Percentiles rank a stretch among this genome's conserved stretches.
phyloP scores from a whole-genome alignment of 169 alveolate species.

The Condylostoma magnum region DNA sequence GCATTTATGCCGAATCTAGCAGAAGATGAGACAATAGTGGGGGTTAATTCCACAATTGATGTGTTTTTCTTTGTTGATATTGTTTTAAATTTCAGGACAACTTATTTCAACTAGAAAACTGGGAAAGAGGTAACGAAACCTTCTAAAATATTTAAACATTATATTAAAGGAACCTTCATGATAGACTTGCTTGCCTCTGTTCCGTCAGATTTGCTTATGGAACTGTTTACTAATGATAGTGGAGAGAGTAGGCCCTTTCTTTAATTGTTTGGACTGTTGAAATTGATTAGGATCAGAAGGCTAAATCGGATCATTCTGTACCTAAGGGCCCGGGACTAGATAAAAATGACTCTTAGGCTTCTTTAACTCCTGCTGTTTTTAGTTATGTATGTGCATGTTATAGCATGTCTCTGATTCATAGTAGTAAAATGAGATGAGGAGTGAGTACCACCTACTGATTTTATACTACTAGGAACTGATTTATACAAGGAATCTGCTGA shows the following conservation, averaged over 20 bases:
- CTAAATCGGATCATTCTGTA: neutral
- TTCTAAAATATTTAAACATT: neutral
- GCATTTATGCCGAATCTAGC: constrained; percentile 27
- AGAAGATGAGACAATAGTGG: neutral
- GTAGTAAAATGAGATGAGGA: constrained; percentile 15
- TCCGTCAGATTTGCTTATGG: constrained; percentile 17
- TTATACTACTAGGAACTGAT: neutral
- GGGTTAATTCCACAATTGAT: neutral
- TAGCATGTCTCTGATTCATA: constrained; percentile 31
- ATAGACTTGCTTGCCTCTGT: constrained; percentile 32
- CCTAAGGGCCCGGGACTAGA: neutral
- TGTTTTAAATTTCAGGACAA: constrained; percentile 6
- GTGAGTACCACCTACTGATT: constrained; percentile 35
- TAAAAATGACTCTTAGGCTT: constrained; percentile 19
- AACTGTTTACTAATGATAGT: no score
- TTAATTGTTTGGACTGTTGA: constrained; percentile 31
- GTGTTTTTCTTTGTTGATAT: neutral
- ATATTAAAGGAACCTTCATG: constrained; percentile 16
- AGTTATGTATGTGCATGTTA: constrained; percentile 28
- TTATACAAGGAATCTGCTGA: neutral
- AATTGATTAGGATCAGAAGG: neutral
- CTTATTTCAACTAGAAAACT: neutral
- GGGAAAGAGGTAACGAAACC: constrained; percentile 24
- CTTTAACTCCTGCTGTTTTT: constrained; percentile 24
- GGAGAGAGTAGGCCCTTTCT: neutral